A percentile compares a stretch with the other conserved stretches of the same genome.
Conservation (phyloP, 208 protist genomes). For the Trypanosoma vivax region DNA sequence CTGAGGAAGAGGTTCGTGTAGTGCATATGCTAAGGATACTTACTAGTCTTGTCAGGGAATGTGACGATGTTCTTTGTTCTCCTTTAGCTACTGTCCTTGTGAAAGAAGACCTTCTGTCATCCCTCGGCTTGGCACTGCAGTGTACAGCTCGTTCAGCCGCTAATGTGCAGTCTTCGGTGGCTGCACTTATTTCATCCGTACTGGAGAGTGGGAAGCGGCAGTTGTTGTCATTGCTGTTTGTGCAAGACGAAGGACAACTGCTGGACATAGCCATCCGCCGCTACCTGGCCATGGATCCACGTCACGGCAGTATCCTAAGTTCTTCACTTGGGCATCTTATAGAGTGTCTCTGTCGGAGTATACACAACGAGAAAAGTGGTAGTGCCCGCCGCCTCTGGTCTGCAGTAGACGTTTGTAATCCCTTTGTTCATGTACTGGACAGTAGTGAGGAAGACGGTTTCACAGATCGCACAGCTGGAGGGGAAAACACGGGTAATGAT, state of each 20-base stretch:
- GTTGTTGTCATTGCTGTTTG: slow-evolving; percentile 1
- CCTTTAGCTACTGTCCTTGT: slow-evolving; percentile 22
- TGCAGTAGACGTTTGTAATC: slow-evolving; percentile 1
- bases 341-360: slow-evolving; percentile 27
- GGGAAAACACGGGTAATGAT: not conserved
- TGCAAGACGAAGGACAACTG: slow-evolving; percentile 5
- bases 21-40: slow-evolving; percentile 39
- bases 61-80: slow-evolving; percentile 18
- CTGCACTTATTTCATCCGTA: slow-evolving; percentile 30
- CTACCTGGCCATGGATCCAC: slow-evolving; percentile 30
- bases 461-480: not conserved
- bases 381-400: not conserved
- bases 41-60: slow-evolving; percentile 21
- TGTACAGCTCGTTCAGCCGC: slow-evolving; percentile 19
- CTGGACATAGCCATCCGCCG: slow-evolving; percentile 33
- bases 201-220: slow-evolving; percentile 6
- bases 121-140: slow-evolving; percentile 14
- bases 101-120: slow-evolving; percentile 20
- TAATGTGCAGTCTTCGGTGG: slow-evolving; percentile 53
- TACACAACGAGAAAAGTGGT: slow-evolving; percentile 43
- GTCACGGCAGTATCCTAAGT: slow-evolving; percentile 43
- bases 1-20: slow-evolving; percentile 28
- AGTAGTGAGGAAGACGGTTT: slow-evolving; percentile 8
- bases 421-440: slow-evolving; percentile 10
- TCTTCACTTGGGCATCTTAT: slow-evolving; percentile 47